Conservation (phyloP, 1,139 yeast genomes). For the Blastobotrys persicus region DNA sequence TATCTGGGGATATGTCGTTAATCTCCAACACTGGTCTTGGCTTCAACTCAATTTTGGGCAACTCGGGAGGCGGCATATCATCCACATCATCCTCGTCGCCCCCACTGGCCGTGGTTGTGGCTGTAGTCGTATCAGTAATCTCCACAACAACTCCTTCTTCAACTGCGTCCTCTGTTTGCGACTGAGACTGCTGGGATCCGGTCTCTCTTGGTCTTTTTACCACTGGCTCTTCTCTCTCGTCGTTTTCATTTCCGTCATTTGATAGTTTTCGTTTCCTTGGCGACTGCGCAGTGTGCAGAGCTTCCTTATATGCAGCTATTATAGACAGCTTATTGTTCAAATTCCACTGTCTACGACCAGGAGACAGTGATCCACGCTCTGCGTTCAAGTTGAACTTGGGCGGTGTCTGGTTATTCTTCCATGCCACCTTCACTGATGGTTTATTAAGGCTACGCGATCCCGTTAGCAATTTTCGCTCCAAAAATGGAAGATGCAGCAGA, state of each 20-base stretch:
- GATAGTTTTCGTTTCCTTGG: background rate
- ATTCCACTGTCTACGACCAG: conserved; percentile 14
- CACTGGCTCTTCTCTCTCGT: background rate
- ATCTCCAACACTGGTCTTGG: conserved; percentile 30
- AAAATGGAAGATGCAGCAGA: background rate
- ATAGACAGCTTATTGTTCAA: conserved; percentile 14
- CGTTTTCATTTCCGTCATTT: background rate
- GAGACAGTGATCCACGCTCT: background rate
- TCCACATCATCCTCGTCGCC: conserved; percentile 8
- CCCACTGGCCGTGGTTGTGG: background rate
- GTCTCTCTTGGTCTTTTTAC: conserved; percentile 8
- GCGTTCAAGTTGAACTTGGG: conserved; percentile 10
- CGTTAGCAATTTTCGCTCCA: background rate
- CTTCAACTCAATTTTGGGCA: conserved; percentile 23
- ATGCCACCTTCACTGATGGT: background rate
- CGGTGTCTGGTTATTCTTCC: conserved; percentile 15
- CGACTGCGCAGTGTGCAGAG: conserved; percentile 9
- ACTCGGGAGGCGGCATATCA: conserved; percentile 10
- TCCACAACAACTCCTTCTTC: background rate
- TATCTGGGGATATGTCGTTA: conserved; percentile 28
- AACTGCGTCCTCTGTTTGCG: background rate
- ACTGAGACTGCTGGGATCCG: background rate
- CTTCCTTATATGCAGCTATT: conserved; percentile 18
- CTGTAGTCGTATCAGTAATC: conserved; percentile 5
- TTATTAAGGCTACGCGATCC: background rate